These are phyloP conservation scores for Prinsepia uniflora DNA, from an alignment of 306 rosid species.

Conservation along the genomic window DNA sequence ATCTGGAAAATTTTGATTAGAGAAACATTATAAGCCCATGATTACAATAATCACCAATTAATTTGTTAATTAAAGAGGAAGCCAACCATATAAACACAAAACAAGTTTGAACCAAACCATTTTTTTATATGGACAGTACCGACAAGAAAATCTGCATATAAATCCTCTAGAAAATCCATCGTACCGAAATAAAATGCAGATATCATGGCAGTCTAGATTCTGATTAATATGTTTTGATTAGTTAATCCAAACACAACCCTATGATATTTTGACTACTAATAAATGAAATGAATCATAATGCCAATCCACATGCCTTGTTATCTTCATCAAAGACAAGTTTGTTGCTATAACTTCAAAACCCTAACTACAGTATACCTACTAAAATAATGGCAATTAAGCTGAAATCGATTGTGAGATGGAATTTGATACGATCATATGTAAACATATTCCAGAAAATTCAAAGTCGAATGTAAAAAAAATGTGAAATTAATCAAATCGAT, in stretches of 20 bases:
- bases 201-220: conserved; percentile 11
- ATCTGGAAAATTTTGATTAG: background rate
- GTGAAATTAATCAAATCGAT: too few species aligned
- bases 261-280: background rate
- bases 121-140: background rate
- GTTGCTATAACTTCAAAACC: conserved; percentile 22
- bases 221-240: background rate
- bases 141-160: conserved; percentile 19
- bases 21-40: background rate
- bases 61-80: background rate
- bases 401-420: too few species aligned
- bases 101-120: background rate
- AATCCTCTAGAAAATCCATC: conserved; percentile 9
- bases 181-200: background rate
- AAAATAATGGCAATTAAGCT: too few species aligned
- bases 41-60: background rate
- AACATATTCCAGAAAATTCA: too few species aligned
- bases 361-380: conserved; percentile 18
- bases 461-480: too few species aligned
- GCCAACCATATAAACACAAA: background rate
- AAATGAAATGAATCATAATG: background rate
- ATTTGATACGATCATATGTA: too few species aligned
- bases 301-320: conserved; percentile 19
- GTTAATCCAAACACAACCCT: background rate
- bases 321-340: conserved; percentile 14